A percentile compares a stretch with the other conserved stretches of the same genome.
phyloP scores from a whole-genome alignment of 352 stramenopile genomes.

The Plasmopara viticola region DNA sequence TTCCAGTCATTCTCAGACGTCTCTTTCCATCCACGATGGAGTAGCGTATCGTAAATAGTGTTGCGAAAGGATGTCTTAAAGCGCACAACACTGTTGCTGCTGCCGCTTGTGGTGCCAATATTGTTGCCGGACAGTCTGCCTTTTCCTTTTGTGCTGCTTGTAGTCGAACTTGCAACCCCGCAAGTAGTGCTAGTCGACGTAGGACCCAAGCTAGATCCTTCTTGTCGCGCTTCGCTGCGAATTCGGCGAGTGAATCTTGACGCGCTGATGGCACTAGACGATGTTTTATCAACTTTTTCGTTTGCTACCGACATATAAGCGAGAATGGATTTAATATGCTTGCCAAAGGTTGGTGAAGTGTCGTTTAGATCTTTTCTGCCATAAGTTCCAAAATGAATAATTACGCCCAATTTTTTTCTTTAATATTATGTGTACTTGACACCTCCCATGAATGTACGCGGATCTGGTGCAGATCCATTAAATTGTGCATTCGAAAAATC shows the following conservation, averaged over 20 bases:
- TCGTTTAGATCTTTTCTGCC: conserved; percentile 7
- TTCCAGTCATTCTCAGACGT: conserved; percentile 86
- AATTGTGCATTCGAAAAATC: conserved; percentile 97
- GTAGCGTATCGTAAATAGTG: conserved; percentile 89
- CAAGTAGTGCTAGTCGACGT: conserved; percentile 1
- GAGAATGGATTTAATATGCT: not conserved
- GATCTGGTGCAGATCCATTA: conserved; percentile 93
- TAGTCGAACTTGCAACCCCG: conserved; percentile 3
- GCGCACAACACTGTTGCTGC: conserved; percentile 13
- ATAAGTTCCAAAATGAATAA: not conserved
- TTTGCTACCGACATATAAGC: conserved; percentile 13
- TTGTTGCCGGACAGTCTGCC: conserved; percentile 5
- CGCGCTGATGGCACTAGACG: too few species aligned
- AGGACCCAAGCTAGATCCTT: conserved; percentile 9
- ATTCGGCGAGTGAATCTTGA: conserved; percentile 26
- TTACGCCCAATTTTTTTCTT: not conserved
- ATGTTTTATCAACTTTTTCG: conserved; percentile 22
- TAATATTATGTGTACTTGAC: conserved; percentile 75
- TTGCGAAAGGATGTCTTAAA: conserved; percentile 91
- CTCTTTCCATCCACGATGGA: conserved; percentile 86
- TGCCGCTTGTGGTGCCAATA: conserved; percentile 3
- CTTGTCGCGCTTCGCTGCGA: conserved; percentile 31
- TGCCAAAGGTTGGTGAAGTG: not conserved
- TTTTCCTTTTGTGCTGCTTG: conserved; percentile 15
- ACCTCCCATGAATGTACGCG: conserved; percentile 96